These are phyloP conservation scores for Chamaenerion angustifolium DNA, from an alignment of 345 rosid genomes.

Conservation along the genomic window DNA sequence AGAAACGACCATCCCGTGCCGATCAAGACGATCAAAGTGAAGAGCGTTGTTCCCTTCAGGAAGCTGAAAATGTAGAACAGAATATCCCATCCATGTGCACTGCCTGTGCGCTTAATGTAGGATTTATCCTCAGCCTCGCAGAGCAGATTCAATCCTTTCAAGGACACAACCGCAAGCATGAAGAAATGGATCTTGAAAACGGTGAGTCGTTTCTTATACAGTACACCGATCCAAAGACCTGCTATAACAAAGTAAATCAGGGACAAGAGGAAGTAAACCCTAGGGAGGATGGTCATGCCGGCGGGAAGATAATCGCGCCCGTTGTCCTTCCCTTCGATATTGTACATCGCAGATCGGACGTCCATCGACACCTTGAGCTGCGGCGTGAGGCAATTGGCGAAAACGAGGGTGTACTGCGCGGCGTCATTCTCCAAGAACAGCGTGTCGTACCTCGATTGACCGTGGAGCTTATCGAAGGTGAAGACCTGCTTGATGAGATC, in stretches of 20 bases:
- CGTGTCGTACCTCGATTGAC: conserved; percentile 16
- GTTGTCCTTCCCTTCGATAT: conserved; percentile 11
- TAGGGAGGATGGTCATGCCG: conserved; percentile 29
- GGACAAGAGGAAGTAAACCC: conserved; percentile 21
- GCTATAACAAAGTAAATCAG: conserved; percentile 15
- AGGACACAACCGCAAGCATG: conserved; percentile 32
- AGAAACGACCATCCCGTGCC: conserved; percentile 53
- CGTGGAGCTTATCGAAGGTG: conserved; percentile 13
- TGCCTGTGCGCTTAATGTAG: conserved; percentile 27
- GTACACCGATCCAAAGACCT: conserved; percentile 16
- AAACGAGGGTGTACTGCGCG: conserved; percentile 25
- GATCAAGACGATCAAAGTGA: conserved; percentile 36
- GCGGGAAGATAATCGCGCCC: conserved; percentile 33
- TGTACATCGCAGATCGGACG: conserved; percentile 41
- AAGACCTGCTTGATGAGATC: conserved; percentile 15
- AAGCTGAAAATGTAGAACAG: conserved; percentile 44
- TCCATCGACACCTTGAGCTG: conserved; percentile 34
- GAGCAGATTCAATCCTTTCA: conserved; percentile 35
- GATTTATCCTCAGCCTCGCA: conserved; percentile 34
- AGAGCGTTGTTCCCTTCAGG: conserved; percentile 44
- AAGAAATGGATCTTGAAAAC: conserved; percentile 30
- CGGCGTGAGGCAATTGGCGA: conserved; percentile 31
- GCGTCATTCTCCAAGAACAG: conserved; percentile 13
- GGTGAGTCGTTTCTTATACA: conserved; percentile 18
- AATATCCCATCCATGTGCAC: conserved; percentile 52